Base-by-base conservation (phyloP, 2,329 filamentous ascomycete species). In the Immersiporthe knoxdaviesiana region DNA sequence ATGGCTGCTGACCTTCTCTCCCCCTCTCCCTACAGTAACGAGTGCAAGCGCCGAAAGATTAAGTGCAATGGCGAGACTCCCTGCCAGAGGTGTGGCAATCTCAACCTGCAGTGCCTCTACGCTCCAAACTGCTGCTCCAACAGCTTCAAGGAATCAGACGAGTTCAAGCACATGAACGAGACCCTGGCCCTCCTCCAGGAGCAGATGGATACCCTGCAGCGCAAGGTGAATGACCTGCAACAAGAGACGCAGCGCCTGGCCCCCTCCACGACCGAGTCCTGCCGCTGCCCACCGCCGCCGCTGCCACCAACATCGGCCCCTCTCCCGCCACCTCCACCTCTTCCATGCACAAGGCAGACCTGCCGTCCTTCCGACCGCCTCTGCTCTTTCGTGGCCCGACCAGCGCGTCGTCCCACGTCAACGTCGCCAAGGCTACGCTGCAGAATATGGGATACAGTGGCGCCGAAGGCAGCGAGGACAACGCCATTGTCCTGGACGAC, bases 121-220 rank as follows among this genome's bases (percentile, higher is more conserved):
- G 84, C 89, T 7, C 85, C 88, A 18, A 90, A 90, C 75, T 90
- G 89, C 77, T 90, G 88, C 77, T 81, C 87, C 72, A 94, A 88
- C 82, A 93, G 88, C 79, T 94, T 97, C 85, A 96, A 95, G 79
- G 94, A 97, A 75, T 94, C 93, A 61, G 92, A 97, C 12, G 94
- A 97, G 78, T 97, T 94, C 83, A 92, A 90, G 76, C 87, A 90
- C 50, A 93, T 97, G 89, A 88, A 89, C 67, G 84, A 86, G 44
- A 91, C 96, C 73, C 88, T 97, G 70, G 82, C 83, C 14, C 85
- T 87, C 11, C 85, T 97, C 32, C 94, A 97, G 78, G 90, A 95
- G 67, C 93, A 97, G 80, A 91, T 97, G 75, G 90, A 92, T 70
- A 86, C 86, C 72, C 86, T 98, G 41, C 92, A 91, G 76, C 87